phyloP scores from a whole-genome alignment of 805 yeast species.

The Ogataea henricii region DNA sequence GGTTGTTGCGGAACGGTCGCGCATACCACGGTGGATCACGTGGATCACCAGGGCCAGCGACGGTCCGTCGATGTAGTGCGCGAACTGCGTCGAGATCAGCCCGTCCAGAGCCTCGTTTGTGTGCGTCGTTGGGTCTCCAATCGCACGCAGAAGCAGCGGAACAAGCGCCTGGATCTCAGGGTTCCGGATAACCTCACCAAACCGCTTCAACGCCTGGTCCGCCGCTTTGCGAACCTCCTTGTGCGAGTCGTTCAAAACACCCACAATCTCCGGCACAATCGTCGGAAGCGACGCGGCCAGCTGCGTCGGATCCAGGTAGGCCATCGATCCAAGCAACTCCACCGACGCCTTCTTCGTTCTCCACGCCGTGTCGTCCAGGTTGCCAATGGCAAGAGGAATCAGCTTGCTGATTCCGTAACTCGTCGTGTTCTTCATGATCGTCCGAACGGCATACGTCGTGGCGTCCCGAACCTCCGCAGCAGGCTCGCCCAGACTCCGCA shows the following conservation, averaged over 20 bases:
- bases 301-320: constrained; percentile 93
- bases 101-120: constrained; percentile 88
- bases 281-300: constrained; percentile 84
- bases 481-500: constrained; percentile 83
- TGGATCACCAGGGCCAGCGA: constrained; percentile 93
- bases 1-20: constrained; percentile 88
- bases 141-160: constrained; percentile 84
- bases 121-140: constrained; percentile 91
- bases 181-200: constrained; percentile 95
- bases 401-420: constrained; percentile 88
- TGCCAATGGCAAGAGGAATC: constrained; percentile 86
- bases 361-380: constrained; percentile 86
- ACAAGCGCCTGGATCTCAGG: constrained; percentile 95
- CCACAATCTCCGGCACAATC: constrained; percentile 95
- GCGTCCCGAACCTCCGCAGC: constrained; percentile 86
- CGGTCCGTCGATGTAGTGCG: constrained; percentile 97
- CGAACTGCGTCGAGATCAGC: constrained; percentile 86
- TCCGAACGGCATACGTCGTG: constrained; percentile 81
- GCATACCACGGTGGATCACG: constrained; percentile 93
- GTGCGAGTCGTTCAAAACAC: constrained; percentile 91
- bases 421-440: constrained; percentile 88
- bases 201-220: constrained; percentile 80
- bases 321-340: constrained; percentile 96
- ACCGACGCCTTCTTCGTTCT: constrained; percentile 96
- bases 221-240: constrained; percentile 97